Evolutionary conservation across 495 filamentous ascomycete genomes (phyloP), one percentile per base, ranked within the genome.

Genomic region (Neurospora tetraspora): DNA sequence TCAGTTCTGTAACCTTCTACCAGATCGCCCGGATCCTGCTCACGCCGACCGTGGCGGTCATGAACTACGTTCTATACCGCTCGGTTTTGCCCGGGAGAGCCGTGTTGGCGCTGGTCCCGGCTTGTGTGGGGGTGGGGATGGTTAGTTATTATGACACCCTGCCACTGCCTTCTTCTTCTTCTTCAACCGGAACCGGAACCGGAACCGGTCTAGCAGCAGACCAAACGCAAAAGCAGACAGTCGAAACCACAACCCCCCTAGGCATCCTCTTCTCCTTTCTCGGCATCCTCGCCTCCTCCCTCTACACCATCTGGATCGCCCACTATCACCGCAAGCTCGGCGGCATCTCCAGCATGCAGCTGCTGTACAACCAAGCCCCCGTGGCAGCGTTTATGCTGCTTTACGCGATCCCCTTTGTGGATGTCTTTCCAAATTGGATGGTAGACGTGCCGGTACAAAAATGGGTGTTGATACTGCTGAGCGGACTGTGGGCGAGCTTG

Each of bases 1-100:
- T 89, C 76, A 92, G 90, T 23, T 87, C 88, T 61, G 87, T 93
- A 37, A 91, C 90, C 71, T 93, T 92, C 78, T 93, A 93, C 77
- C 91, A 93, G 76, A 86, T 92, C 70, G 90, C 89, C 20, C 87
- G 91, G 27, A 89, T 93, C 71, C 83, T 92, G 39, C 86, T 93
- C 34, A 93, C 91, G 9, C 91, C 91, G 4, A 86, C 84, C 39
- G 90, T 91, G 6, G 91, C 90, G 9, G 74, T 87, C 11, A 87
- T 92, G 81, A 92, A 93, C 77, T 89, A 85, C 75, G 75, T 89
- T 39, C 85, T 93, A 61, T 92, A 92, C 81, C 81, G 82, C 71
- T 79, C 86, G 65, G 86, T 82, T 18, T 87, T 92, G 6, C 90
- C 91, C 43, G 80, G 77, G 18, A 75, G 80, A 70, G 88, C 88